phyloP scores from a whole-genome alignment of 1,284 basidiomycete species.

The Ustilago crameri region DNA sequence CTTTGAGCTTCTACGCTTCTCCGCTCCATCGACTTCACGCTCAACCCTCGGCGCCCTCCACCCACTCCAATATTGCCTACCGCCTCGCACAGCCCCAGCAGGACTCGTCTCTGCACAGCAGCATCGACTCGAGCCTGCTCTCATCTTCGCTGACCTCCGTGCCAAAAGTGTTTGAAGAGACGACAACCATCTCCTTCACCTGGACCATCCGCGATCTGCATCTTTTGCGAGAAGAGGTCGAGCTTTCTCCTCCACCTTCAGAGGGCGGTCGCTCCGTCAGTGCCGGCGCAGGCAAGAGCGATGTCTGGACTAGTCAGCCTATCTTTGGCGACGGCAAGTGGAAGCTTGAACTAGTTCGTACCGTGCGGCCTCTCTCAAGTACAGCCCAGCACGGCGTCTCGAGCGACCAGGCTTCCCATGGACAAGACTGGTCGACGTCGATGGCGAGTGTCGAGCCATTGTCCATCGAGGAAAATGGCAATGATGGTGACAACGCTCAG shows the following conservation, averaged over 20 bases:
- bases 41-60: background rate
- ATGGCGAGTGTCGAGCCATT: conserved; percentile 4
- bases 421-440: background rate
- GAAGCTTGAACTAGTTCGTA: conserved; percentile 63
- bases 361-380: conserved; percentile 17
- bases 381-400: background rate
- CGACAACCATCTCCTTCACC: conserved; percentile 55
- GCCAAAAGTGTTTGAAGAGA: conserved; percentile 53
- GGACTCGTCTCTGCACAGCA: background rate
- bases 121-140: conserved; percentile 9
- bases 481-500: background rate
- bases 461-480: background rate
- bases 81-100: conserved; percentile 3
- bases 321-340: conserved; percentile 65
- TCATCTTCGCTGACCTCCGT: conserved; percentile 11
- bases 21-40: background rate
- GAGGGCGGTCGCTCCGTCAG: conserved; percentile 58
- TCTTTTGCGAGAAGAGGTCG: conserved; percentile 60
- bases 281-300: conserved; percentile 58
- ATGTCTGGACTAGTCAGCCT: conserved; percentile 63
- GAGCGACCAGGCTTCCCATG: background rate
- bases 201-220: conserved; percentile 59
- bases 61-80: conserved; percentile 1
- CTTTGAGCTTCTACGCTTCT: conserved; percentile 13
- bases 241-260: conserved; percentile 40